phyloP scores from a whole-genome alignment of 306 rosid species.

The Cucurbita argyrosperma region DNA sequence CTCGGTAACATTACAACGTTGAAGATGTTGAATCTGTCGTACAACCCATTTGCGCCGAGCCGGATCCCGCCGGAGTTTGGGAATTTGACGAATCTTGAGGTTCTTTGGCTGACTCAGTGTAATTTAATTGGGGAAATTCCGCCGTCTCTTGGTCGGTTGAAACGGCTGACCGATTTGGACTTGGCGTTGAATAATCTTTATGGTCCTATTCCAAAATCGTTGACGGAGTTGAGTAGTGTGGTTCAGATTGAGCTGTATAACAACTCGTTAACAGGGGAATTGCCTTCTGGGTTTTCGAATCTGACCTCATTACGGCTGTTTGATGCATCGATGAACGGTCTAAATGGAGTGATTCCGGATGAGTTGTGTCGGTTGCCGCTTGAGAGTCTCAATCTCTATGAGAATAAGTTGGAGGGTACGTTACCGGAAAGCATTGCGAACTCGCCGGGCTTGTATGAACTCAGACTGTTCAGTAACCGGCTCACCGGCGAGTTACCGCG shows the following conservation, averaged over 20 bases:
- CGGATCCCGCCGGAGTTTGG: constrained; percentile 70
- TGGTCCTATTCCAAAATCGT: constrained; percentile 55
- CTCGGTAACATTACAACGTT: constrained; percentile 52
- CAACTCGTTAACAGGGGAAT: constrained; percentile 66
- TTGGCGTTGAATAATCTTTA: constrained; percentile 62
- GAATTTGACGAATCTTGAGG: constrained; percentile 57
- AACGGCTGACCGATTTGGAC: constrained; percentile 48
- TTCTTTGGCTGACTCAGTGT: constrained; percentile 76
- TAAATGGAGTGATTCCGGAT: constrained; percentile 52
- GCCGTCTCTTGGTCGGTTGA: constrained; percentile 46
- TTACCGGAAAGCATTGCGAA: constrained; percentile 21
- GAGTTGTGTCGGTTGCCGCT: constrained; percentile 52
- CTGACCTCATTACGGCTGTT: constrained; percentile 56
- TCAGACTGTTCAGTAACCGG: constrained; percentile 9
- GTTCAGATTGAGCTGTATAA: constrained; percentile 72
- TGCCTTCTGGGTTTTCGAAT: constrained; percentile 51
- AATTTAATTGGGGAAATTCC: constrained; percentile 73
- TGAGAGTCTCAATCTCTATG: constrained; percentile 1
- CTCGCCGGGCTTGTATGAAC: constrained; percentile 67
- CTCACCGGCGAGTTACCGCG: constrained; percentile 56
- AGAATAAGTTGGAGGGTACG: not conserved
- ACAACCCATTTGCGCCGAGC: constrained; percentile 56
- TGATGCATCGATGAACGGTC: constrained; percentile 66
- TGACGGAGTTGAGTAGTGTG: constrained; percentile 49
- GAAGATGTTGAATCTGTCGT: constrained; percentile 66